Percentiles rank a stretch among this genome's conserved stretches.
phyloP scores from a whole-genome alignment of 345 rosid species.

The Erucastrum elatum region DNA sequence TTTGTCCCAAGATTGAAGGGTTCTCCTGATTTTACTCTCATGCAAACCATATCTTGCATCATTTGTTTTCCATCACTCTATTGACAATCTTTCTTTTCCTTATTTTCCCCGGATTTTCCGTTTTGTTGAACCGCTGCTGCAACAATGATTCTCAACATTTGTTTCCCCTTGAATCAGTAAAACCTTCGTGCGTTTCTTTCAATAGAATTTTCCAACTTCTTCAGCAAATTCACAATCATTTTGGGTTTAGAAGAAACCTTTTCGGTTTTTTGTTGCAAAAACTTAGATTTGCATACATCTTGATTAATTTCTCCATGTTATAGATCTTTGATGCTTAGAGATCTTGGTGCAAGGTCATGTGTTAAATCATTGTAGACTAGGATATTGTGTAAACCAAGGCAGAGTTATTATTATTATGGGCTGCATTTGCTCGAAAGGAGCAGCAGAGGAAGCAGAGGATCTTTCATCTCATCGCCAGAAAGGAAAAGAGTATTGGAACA shows the following conservation, averaged over 20 bases:
- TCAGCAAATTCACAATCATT: slow-evolving; percentile 6
- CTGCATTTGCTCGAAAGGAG: slow-evolving; percentile 84
- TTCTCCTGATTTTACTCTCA: slow-evolving; percentile 35
- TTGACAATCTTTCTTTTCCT: slow-evolving; percentile 26
- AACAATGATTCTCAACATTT: slow-evolving; percentile 12
- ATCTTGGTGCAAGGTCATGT: slow-evolving; percentile 22
- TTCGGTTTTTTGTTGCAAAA: slow-evolving; percentile 5
- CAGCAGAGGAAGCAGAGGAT: slow-evolving; percentile 44
- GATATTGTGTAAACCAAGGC: slow-evolving; percentile 11
- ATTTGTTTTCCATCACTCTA: slow-evolving; percentile 24
- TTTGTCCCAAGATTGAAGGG: slow-evolving; percentile 30
- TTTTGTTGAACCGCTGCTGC: slow-evolving; percentile 20
- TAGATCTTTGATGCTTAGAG: slow-evolving; percentile 32
- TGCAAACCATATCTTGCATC: slow-evolving; percentile 28
- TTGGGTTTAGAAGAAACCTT: slow-evolving; percentile 20
- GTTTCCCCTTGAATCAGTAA: not conserved
- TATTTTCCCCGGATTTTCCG: slow-evolving; percentile 31
- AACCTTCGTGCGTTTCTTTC: slow-evolving; percentile 7
- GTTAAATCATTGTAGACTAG: slow-evolving; percentile 12
- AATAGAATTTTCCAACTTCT: not conserved
- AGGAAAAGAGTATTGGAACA: slow-evolving; percentile 41
- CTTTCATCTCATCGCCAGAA: slow-evolving; percentile 30
- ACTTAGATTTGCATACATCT: not conserved
- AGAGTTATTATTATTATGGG: slow-evolving; percentile 57
- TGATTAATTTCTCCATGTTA: not conserved